These are phyloP conservation scores for Barnettozyma pratensis DNA, from an alignment of 805 yeast species.

Conservation along the genomic window DNA sequence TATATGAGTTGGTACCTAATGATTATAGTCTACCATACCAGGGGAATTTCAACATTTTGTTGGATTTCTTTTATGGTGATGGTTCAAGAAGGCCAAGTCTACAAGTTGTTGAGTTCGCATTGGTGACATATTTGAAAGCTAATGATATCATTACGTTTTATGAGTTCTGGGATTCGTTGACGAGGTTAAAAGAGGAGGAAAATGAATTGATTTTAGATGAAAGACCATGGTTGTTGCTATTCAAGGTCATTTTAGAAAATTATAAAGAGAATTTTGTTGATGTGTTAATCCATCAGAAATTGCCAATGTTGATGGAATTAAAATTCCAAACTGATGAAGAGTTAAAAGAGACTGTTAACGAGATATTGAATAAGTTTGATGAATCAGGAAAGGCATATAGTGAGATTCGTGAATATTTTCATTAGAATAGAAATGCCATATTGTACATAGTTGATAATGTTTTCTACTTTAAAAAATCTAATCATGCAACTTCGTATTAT, in stretches of 20 bases:
- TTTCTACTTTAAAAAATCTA: neutral
- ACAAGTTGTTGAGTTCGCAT: constrained; percentile 13
- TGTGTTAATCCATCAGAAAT: constrained; percentile 10
- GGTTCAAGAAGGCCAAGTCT: constrained; percentile 1
- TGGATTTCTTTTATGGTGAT: constrained; percentile 9
- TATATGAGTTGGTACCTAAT: constrained; percentile 11
- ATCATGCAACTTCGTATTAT: neutral
- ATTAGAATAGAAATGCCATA: neutral
- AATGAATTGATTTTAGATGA: constrained; percentile 9
- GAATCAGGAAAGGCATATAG: constrained; percentile 9
- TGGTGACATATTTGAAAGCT: constrained; percentile 17
- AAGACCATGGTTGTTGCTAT: constrained; percentile 21
- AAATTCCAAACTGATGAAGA: constrained; percentile 3
- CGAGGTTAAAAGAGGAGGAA: neutral
- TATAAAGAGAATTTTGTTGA: constrained; percentile 16
- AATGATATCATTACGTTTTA: constrained; percentile 15
- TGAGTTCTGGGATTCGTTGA: constrained; percentile 16
- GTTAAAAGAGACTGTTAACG: neutral
- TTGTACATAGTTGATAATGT: constrained; percentile 5
- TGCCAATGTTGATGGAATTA: constrained; percentile 8
- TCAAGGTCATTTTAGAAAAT: constrained; percentile 7
- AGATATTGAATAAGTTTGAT: constrained; percentile 15
- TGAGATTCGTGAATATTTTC: constrained; percentile 9
- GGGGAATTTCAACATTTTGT: constrained; percentile 11
- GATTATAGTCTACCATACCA: neutral